Base-by-base conservation (phyloP, 441 rosid genomes). In the Pelargonium myrrhifolium region DNA sequence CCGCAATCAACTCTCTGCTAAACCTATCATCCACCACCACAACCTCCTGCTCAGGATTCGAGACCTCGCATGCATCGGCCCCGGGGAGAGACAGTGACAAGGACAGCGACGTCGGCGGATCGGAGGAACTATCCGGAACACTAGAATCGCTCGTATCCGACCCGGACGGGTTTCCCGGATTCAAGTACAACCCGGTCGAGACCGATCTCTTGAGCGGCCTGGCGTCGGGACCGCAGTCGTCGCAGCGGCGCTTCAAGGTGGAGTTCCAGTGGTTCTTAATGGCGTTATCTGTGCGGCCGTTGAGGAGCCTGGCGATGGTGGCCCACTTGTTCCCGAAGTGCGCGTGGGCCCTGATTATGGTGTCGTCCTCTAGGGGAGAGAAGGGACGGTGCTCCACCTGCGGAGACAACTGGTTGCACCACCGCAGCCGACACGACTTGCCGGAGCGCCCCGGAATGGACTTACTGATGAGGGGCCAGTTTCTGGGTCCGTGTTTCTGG, bases 391-490 rank as follows among this genome's bases (percentile, higher is more conserved):
- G 95, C 69, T 89, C 87, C 7, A 89, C 95, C 79, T 79, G 84
- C 1, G 95, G 92, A 0, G 92, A 88, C 26, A 88, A 85, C 84
- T 88, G 92, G 79, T 88, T 88, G 68, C 94, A 86, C 94, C 94
- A 88, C 12, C 89, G 87, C 47, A 88, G 78, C 67, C 94, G 74
- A 65, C 90, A 88, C 1, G 95, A 88, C 68, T 88, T 88, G 0
- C 92, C 95, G 4, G 92, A 87, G 68, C 92, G 81, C 3, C 95
- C 92, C 5, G 89, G 89, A 65, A 89, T 89, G 65, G 92, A 85
- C 68, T 85, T 89, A 76, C 95, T 85, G 61, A 89, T 87, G 22
- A 83, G 72, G 11, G 95, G 80, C 95, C 92, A 89, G 82, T 87
- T 89, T 63, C 90, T 71, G 0, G 95, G 84, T 6, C 92, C 92